These are phyloP conservation scores for Pestalotiopsis sp. DNA, from an alignment of 2,329 filamentous ascomycete genomes.

Conservation along the genomic window DNA sequence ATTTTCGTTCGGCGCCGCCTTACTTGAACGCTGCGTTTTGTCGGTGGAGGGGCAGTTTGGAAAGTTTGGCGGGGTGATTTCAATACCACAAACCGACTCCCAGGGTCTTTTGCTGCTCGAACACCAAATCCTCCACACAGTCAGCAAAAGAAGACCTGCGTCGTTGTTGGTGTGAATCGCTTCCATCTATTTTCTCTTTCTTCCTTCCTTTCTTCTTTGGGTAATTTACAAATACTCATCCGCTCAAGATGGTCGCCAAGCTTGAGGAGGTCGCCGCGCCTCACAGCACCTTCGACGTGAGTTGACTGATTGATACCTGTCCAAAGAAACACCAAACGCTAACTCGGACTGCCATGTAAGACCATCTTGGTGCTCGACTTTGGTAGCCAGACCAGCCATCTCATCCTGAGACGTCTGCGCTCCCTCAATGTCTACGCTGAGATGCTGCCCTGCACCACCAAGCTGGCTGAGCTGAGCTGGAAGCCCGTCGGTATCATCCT, in stretches of 20 bases:
- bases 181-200: not conserved
- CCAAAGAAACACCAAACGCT: not conserved
- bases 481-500: constrained; percentile 85
- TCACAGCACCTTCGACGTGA: constrained; percentile 40
- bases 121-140: not conserved
- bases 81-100: not conserved
- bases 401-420: constrained; percentile 75
- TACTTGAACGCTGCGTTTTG: not conserved
- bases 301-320: constrained; percentile 16
- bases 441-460: constrained; percentile 86
- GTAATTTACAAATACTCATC: not conserved
- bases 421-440: constrained; percentile 83
- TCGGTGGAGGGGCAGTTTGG: not conserved
- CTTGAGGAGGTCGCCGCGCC: constrained; percentile 31
- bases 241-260: constrained; percentile 8
- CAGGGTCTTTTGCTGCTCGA: not conserved
- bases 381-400: constrained; percentile 71
- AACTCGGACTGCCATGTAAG: constrained; percentile 37
- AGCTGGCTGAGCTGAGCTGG: constrained; percentile 74
- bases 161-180: not conserved
- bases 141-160: not conserved
- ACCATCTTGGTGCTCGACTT: constrained; percentile 76
- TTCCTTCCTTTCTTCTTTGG: not conserved
- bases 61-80: not conserved
- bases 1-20: not conserved